Evolutionary conservation across 129 eudicot genomes (phyloP), one percentile per base, ranked within the genome.

Genomic region (Erigeron canadensis): DNA sequence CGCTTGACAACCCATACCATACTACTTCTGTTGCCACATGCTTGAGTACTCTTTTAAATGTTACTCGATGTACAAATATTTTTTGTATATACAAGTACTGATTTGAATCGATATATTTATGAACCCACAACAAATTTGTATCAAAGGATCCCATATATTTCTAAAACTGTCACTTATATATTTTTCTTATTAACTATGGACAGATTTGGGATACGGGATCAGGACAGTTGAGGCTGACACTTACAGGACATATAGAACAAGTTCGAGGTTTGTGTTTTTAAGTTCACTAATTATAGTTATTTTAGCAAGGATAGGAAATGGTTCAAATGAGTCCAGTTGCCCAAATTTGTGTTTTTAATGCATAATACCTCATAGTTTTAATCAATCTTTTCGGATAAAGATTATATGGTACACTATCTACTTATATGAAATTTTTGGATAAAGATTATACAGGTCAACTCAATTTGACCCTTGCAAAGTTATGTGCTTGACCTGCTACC

Each of bases 231-330:
- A 88, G 77, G 80, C 84, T 95, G 57, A 95, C 99, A 43, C 88
- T 95, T 41, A 95, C 99, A 45, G 99, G 99, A 13, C 99, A 95
- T 81, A 95, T 95, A 46, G 99, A 95, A 80, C 99, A 95, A 90
- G 78, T 95, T 70, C 85, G 99, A 95, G 99, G 99, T 93, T 70
- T 54, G 84, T 67, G 8, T 68, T 66, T 41, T 47, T 54, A 22
- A 16, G 9, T 21, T 63, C 18, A 17, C 22, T n/a, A n/a, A n/a
- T n/a, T n/a, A n/a, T n/a, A n/a, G n/a, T n/a, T n/a, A n/a, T n/a
- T n/a, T n/a, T n/a, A n/a, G n/a, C n/a, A n/a, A n/a, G n/a, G n/a
- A n/a, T n/a, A n/a, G 18, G 58, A 53, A 16, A 7, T 53, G 16
- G 34, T 23, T 23, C 34, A 23, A 23, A 23, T 23, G 34, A 23